Evolutionary conservation across 257 asterid species (phyloP), one percentile per base, ranked within the genome.

Genomic region (Lycium ferocissimum): DNA sequence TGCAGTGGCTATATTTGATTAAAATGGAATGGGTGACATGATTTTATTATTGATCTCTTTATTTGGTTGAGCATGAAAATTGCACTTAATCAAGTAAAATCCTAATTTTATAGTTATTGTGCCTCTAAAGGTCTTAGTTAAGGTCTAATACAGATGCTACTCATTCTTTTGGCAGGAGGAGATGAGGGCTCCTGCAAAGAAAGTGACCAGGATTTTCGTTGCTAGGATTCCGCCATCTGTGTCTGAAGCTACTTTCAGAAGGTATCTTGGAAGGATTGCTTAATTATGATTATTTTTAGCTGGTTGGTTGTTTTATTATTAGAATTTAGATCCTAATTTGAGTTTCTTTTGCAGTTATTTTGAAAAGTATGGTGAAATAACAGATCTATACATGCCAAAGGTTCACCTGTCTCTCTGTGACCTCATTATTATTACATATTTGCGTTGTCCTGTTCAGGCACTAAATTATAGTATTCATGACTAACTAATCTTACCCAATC

Each of bases 351-450:
- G 91, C 95, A 95, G 99, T 87, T 95, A 97, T 91, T 97, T 97
- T 37, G 99, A 94, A 91, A 94, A 92, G 85, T 97, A 89, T 10
- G 99, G 99, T 35, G 97, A 92, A 26, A 93, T 97, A 84, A 92
- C 98, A 51, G 99, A 97, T 90, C 84, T 95, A 54, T 97, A 97
- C 94, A 94, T 95, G 99, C 99, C 98, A 83, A 97, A 97, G 99
- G 99, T 97, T 86, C 81, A 38, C 59, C 82, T 76, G 26, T n/a
- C 70, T 58, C 56, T 56, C 49, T 37, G 38, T 35, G 66, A 15
- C 45, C 22, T 69, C 54, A 11, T 18, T 58, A 51, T 40, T 14
- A 56, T 38, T 54, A 7, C 54, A 57, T 72, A 81, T 75, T 51
- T 26, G 38, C 5, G 18, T 54, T 56, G 47, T 86, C 78, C 12